These are phyloP conservation scores for Tetrahymena elliotti DNA, from an alignment of 73 alveolate genomes.

Conservation along the genomic window DNA sequence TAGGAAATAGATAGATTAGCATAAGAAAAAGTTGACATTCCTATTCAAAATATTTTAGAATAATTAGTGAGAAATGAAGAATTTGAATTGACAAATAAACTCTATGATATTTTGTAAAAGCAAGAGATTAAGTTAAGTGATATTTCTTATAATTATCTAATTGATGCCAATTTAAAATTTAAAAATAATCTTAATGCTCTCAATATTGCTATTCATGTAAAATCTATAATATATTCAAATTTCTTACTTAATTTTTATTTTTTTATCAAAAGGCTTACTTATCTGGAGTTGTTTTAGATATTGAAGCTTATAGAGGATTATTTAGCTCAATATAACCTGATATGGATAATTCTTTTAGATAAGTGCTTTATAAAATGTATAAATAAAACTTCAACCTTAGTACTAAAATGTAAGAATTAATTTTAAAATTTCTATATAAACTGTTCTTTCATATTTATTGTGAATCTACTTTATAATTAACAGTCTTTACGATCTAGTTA, in stretches of 20 bases:
- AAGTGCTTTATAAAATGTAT: neutral
- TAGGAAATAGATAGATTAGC: neutral
- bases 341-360: neutral
- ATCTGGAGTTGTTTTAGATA: neutral
- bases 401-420: neutral
- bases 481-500: neutral
- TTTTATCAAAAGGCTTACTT: neutral
- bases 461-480: neutral
- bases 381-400: neutral
- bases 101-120: neutral
- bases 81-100: neutral
- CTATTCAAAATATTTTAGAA: neutral
- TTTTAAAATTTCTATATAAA: neutral
- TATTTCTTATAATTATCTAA: neutral
- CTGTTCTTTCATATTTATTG: neutral
- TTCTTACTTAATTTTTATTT: neutral
- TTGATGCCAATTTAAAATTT: neutral
- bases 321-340: neutral
- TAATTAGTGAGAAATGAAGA: neutral
- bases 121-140: neutral
- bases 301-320: neutral
- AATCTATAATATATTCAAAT: neutral
- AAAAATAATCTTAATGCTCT: neutral
- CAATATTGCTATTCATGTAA: neutral
- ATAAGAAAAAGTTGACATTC: neutral